These are phyloP conservation scores for Cercospora sojina DNA, from an alignment of 2,329 filamentous ascomycete genomes.

Conservation along the genomic window DNA sequence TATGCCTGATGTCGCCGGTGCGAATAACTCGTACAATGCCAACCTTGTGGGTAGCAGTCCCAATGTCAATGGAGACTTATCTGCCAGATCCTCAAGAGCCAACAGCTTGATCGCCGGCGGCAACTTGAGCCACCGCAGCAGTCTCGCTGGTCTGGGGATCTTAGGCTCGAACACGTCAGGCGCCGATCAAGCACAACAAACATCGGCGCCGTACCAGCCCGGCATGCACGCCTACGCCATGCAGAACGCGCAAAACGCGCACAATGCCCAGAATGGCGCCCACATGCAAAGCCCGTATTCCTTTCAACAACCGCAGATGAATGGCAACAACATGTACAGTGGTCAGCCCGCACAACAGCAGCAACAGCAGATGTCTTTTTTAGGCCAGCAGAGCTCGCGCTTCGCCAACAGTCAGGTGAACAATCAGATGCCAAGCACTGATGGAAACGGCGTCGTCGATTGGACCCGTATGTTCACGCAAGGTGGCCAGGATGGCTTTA, in stretches of 20 bases:
- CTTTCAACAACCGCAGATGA: constrained; percentile 34
- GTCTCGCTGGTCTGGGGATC: constrained; percentile 37
- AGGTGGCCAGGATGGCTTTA: constrained; percentile 48
- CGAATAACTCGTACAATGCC: constrained; percentile 31
- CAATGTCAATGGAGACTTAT: constrained; percentile 44
- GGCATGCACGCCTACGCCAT: constrained; percentile 38
- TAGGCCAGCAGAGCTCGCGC: constrained; percentile 41
- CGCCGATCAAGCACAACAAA: constrained; percentile 32
- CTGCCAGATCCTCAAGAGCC: constrained; percentile 49
- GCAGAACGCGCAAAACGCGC: constrained; percentile 31
- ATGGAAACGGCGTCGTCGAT: constrained; percentile 42
- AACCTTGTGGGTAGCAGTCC: constrained; percentile 37
- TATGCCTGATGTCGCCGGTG: constrained; percentile 37
- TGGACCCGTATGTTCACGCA: constrained; percentile 49
- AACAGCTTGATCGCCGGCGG: constrained; percentile 50
- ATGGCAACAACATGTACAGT: constrained; percentile 34
- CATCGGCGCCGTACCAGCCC: constrained; percentile 34
- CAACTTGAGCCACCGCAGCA: constrained; percentile 37
- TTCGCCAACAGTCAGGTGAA: constrained; percentile 39
- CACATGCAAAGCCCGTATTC: constrained; percentile 36
- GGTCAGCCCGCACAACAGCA: constrained; percentile 30
- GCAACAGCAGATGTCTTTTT: constrained; percentile 39
- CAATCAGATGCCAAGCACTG: constrained; percentile 35
- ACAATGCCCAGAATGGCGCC: constrained; percentile 24
- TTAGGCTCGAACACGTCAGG: constrained; percentile 32